These are phyloP conservation scores for Hygrophoropsis aurantiaca DNA, from an alignment of 768 basidiomycete genomes.

Conservation along the genomic window DNA sequence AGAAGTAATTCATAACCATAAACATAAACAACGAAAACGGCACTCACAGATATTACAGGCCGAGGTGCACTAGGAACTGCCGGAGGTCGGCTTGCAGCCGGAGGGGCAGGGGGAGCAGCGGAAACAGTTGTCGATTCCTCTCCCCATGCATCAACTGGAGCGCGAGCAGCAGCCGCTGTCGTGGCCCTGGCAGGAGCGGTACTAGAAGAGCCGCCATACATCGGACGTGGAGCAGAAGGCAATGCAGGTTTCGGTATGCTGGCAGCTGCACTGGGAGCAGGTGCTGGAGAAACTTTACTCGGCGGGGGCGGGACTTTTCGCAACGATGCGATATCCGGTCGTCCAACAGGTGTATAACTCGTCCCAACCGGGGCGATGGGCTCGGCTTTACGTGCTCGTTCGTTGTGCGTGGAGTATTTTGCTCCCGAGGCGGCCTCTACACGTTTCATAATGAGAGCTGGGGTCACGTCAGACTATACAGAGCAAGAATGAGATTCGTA, in stretches of 20 bases:
- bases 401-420: constrained; percentile 83
- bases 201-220: not conserved
- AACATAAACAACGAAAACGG: constrained; percentile 9
- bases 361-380: constrained; percentile 83
- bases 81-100: constrained; percentile 50
- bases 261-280: constrained; percentile 13
- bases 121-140: constrained; percentile 43
- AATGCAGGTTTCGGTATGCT: constrained; percentile 13
- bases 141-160: constrained; percentile 61
- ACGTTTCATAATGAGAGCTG: constrained; percentile 77
- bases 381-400: constrained; percentile 67
- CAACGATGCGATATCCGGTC: constrained; percentile 64
- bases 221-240: constrained; percentile 5
- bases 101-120: constrained; percentile 41
- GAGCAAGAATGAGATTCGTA: not conserved
- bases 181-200: constrained; percentile 26
- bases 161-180: constrained; percentile 42
- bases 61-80: constrained; percentile 41
- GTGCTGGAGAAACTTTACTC: constrained; percentile 30
- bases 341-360: constrained; percentile 73
- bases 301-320: constrained; percentile 43
- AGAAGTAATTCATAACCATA: constrained; percentile 5
- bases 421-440: constrained; percentile 91
- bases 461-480: constrained; percentile 72
- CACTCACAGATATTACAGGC: constrained; percentile 40